Evolutionary conservation across 768 basidiomycete genomes (phyloP), one percentile per base, ranked within the genome.

Genomic region (Pleurotus pulmonarius): DNA sequence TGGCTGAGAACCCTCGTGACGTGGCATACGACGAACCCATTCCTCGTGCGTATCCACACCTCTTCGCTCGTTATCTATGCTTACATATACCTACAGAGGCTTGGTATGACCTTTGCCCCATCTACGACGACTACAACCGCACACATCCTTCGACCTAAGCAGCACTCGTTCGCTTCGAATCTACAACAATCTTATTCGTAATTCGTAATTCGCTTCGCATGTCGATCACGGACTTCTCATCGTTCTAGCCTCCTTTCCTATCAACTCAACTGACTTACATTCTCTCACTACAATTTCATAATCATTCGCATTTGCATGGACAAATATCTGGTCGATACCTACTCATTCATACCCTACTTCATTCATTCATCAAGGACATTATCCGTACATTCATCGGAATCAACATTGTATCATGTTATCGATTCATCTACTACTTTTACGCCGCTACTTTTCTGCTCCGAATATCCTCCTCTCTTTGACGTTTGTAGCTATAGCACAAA

Each of bases 1-100:
- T 77, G 38, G 72, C 72, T 15, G 73, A 75, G 57, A 70, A 74
- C 56, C 60, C 62, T 5, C 46, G 53, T 3, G 59, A 62, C 5
- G 58, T 67, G 5, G 58, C 58, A 3, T 58, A 58, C 47, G 62
- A 58, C 22, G 56, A 61, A 8, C 58, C 56, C 4, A 52, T 55
- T 11, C 66, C 65, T 25, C 45, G 68, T 73, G 56, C 24, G 67
- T 45, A 7, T 34, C 29, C 3, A 11, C 29, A 9, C 29, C n/a
- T 44, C 41, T 44, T 44, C 41, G 41, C 9, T n/a, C 11, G 2
- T 9, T 44, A 44, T 1, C 15, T 24, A 4, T n/a, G n/a, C 18
- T 16, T 4, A 37, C 52, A 24, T 13, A 39, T 12, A 4, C 15
- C 8, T 20, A 47, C 56, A 64, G 59, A 40, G 22, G 63, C 64